These are phyloP conservation scores for Earliella scabrosa DNA, from an alignment of 1,284 basidiomycete genomes.

Conservation along the genomic window DNA sequence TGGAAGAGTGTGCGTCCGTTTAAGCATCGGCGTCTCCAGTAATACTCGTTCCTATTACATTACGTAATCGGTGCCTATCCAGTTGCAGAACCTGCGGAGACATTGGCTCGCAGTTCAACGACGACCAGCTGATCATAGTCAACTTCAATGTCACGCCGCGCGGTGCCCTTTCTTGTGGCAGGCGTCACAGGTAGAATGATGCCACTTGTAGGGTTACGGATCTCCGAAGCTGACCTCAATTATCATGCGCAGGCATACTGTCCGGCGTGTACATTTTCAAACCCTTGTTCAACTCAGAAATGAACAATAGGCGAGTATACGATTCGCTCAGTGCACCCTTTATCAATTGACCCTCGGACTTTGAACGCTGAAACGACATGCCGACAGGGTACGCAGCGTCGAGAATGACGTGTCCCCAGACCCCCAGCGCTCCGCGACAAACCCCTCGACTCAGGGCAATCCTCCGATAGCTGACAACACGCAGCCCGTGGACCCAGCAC, in stretches of 20 bases:
- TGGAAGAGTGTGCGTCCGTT: background rate
- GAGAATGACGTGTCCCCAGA: too few species aligned
- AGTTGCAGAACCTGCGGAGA: too few species aligned
- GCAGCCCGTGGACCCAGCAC: too few species aligned
- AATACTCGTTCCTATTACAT: background rate
- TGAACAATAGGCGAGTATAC: conserved; percentile 12
- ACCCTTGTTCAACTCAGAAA: conserved; percentile 35
- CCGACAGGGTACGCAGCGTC: conserved; percentile 3
- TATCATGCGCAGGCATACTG: conserved; percentile 47
- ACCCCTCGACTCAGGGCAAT: background rate
- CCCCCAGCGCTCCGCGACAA: conserved; percentile 2
- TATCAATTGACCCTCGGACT: too few species aligned
- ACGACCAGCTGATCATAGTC: conserved; percentile 10
- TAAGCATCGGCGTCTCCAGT: background rate
- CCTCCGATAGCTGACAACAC: background rate
- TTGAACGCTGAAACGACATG: conserved; percentile 6
- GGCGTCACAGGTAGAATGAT: conserved; percentile 34
- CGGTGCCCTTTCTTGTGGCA: conserved; percentile 35
- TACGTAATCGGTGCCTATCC: conserved; percentile 12
- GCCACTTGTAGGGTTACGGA: background rate
- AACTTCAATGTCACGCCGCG: conserved; percentile 31
- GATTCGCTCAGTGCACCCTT: conserved; percentile 1
- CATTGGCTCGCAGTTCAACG: too few species aligned
- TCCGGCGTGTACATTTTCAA: conserved; percentile 67
- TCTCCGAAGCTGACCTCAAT: conserved; percentile 11